Evolutionary conservation across 352 stramenopile species (phyloP).

Genomic region (Globisporangium spiculum): DNA sequence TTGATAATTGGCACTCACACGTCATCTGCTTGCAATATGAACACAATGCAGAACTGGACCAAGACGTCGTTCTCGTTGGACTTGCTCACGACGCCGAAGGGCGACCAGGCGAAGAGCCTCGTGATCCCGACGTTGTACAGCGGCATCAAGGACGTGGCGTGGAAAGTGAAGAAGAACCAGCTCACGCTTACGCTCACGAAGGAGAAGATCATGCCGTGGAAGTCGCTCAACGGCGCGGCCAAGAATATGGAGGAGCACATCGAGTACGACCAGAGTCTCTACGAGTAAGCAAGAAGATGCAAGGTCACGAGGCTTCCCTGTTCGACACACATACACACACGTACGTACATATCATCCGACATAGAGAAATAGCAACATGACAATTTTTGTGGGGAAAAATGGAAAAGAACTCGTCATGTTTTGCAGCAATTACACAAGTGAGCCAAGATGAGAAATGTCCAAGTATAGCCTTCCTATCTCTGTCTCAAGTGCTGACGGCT

Average conservation of each 20-base stretch:
- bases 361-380: neutral
- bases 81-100: conserved; percentile 37
- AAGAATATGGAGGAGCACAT: conserved; percentile 86
- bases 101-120: conserved; percentile 54
- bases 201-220: conserved; percentile 52
- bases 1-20: neutral
- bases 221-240: conserved; percentile 74
- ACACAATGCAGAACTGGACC: conserved; percentile 63
- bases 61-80: conserved; percentile 75
- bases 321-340: neutral
- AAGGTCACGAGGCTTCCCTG: too few relatives aligned
- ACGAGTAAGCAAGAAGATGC: conserved; percentile 32
- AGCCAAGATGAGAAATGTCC: neutral
- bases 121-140: conserved; percentile 71
- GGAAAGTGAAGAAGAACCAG: conserved; percentile 54
- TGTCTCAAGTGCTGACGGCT: neutral
- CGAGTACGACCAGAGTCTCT: conserved; percentile 81
- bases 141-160: conserved; percentile 61
- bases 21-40: neutral
- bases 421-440: neutral
- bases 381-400: neutral
- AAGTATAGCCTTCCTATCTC: neutral
- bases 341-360: neutral
- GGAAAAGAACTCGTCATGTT: neutral
- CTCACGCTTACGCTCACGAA: conserved; percentile 76